Evolutionary conservation across 2,329 filamentous ascomycete species (phyloP), one percentile per base, ranked within the genome.

Genomic region (Verruconis gallopava): DNA sequence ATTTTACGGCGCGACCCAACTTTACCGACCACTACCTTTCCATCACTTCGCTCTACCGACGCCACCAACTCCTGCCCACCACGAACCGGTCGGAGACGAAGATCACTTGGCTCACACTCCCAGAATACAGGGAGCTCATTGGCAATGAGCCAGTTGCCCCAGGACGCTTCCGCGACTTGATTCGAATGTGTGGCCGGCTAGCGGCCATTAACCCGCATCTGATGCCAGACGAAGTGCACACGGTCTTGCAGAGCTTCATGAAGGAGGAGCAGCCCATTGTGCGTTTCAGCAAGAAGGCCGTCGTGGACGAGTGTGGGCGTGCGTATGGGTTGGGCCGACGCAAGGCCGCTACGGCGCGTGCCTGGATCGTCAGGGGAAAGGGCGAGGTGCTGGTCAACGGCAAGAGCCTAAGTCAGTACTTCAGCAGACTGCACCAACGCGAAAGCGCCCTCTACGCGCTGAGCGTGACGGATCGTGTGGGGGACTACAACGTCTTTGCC

Each of bases 401-500:
- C 47, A 89, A 86, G 66, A 76, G 74, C n/a, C 66, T 98, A 44
- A 74, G 73, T 39, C 75, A 91, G 39, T 79, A 76, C 17, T 98
- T 98, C 60, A 83, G 79, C 22, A 78, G 91, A 25, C 64, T 95
- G 39, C 89, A 98, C 59, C 89, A 98, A 62, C 78, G 91, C 34
- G 91, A 96, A 67, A 95, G 85, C 56, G 89, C 85, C 2, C 67
- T 94, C 3, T 98, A 89, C 89, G 78, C 89, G 5, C 64, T 98
- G 55, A 85, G 88, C 54, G 73, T 77, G 38, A 93, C 86, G 18
- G 71, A 81, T 34, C 72, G 91, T 48, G 64, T 93, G 49, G 86
- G 94, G 69, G 96, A 95, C 63, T 98, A 98, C 69, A 98, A 98
- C 55, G 77, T 95, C 3, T 98, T 85, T 79, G 88, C 80, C 41